Base-by-base conservation (phyloP, 805 yeast species). In the Candida ovalis region DNA sequence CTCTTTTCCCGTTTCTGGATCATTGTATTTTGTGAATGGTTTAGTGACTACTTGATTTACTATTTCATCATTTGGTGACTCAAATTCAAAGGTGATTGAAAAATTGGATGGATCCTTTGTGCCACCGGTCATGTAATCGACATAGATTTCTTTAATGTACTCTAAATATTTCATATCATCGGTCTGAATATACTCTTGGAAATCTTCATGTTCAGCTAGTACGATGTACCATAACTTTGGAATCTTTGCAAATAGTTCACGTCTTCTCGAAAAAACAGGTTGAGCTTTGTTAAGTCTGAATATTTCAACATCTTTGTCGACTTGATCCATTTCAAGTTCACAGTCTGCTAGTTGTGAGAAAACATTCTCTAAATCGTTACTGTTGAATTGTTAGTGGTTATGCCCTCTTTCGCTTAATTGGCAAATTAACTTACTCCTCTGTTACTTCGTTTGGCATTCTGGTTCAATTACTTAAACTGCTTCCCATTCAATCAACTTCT, bases 161-260 rank as follows among this genome's bases (percentile, higher is more conserved):
- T 90, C 97, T 42, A 90, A 63, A 57, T 78, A 85, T 62, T 83
- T 83, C 68, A 83, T 80, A 66, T 91, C 97, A 35, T 85, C 87
- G 1, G 84, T 80, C 27, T 81, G 75, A 18, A 91, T 71, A 63
- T 79, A 88, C 53, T 90, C 96, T 15, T 87, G 84, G 61, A 92
- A 86, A 54, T 88, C 96, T 44, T 86, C 85, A 58, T 86, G 86
- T 60, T 87, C 88, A 2, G 91, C 89, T 10, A 92, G 67, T 0
- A 87, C 96, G 45, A 85, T 78, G 58, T 86, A 84, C 98, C 98
- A 92, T 65, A 92, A 90, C 53, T 79, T 78, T 1, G 91, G 89
- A 39, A 90, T 77, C 3, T 72, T 63, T 4, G 57, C 47, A 15
- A 83, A 71, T n/a, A 76, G 67, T 6, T 58, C 70, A 22, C 87